Percentiles rank a stretch among this genome's conserved stretches.
phyloP scores from a whole-genome alignment of 2,329 filamentous ascomycete genomes.

The Plenodomus biglobosus region DNA sequence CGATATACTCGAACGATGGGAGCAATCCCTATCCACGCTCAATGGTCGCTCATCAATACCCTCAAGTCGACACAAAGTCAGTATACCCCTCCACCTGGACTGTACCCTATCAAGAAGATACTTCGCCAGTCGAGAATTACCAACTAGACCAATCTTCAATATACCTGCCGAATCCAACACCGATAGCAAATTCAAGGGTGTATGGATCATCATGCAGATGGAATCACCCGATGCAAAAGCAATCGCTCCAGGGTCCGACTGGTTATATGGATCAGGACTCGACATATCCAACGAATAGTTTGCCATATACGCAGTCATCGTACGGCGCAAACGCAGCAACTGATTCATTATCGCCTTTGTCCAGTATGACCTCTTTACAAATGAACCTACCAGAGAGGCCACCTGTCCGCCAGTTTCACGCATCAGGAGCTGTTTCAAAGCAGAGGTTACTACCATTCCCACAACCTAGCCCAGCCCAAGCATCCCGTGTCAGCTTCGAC shows the following conservation, averaged over 20 bases:
- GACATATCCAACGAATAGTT: conserved; percentile 12
- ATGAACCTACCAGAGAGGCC: conserved; percentile 30
- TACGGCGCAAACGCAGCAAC: conserved; percentile 7
- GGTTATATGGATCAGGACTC: conserved; percentile 27
- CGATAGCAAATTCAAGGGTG: conserved; percentile 11
- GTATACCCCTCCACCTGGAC: conserved; percentile 26
- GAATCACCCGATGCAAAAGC: conserved; percentile 15
- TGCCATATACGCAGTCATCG: conserved; percentile 23
- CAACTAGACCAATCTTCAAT: conserved; percentile 20
- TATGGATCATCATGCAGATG: conserved; percentile 25
- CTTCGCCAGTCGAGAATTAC: conserved; percentile 34
- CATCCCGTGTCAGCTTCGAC: conserved; percentile 32
- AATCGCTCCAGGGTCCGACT: conserved; percentile 6
- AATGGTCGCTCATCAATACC: conserved; percentile 16
- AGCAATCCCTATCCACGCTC: conserved; percentile 16
- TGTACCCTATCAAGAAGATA: conserved; percentile 28
- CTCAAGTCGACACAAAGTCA: conserved; percentile 24
- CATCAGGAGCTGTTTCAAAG: conserved; percentile 18
- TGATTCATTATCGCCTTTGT: conserved; percentile 30
- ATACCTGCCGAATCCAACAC: conserved; percentile 22
- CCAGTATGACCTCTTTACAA: conserved; percentile 35
- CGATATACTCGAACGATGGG: conserved; percentile 19
- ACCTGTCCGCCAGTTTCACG: conserved; percentile 14
- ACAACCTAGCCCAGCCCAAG: conserved; percentile 30
- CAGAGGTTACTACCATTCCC: conserved; percentile 38